Base-by-base conservation (phyloP, 2,329 filamentous ascomycete species). In the Cladosporium halotolerans region DNA sequence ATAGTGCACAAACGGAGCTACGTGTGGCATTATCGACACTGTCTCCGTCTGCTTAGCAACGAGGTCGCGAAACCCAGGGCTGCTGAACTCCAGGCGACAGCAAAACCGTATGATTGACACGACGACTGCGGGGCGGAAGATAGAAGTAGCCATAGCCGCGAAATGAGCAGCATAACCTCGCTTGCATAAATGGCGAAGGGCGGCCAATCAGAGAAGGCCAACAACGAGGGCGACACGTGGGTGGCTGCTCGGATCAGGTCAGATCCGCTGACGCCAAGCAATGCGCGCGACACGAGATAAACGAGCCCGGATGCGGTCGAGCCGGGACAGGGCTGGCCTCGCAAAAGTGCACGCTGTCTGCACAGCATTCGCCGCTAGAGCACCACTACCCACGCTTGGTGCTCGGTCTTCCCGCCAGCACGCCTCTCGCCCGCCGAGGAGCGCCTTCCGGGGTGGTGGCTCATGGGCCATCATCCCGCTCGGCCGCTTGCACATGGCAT, bases 61-160 rank as follows among this genome's bases (percentile, higher is more conserved):
- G 7, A 28, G 23, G 7, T 28, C 23, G 23, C 23, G 4, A 7
- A 5, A 28, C 23, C 4, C 4, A 28, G 23, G 23, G 23, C 23
- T 28, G 23, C 5, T 28, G 23, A 28, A 28, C 7, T 5, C 23
- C 7, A 28, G 23, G 23, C 23, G 23, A 28, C 23, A 28, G 7
- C 23, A 28, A 28, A 28, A 28, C 23, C 23, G 23, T 28, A 28
- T 28, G 23, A 28, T 18, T 38, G 33, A 44, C 18, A 51, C 48
- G 48, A 51, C 8, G 32, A 8, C 39, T 51, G 48, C 48, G 48
- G 48, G 48, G 40, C 48, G 48, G 48, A 51, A 51, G 32, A 16
- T 16, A 23, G 31, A 34, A 51, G 38, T 16, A 51, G 48, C 40
- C 48, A 44, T 18, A 43, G 32, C 48, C 48, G 48, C 16, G 32